A percentile compares a stretch with the other conserved stretches of the same genome.
Evolutionary conservation across 352 stramenopile species (phyloP).

Genomic region (Phytophthora pistaciae): DNA sequence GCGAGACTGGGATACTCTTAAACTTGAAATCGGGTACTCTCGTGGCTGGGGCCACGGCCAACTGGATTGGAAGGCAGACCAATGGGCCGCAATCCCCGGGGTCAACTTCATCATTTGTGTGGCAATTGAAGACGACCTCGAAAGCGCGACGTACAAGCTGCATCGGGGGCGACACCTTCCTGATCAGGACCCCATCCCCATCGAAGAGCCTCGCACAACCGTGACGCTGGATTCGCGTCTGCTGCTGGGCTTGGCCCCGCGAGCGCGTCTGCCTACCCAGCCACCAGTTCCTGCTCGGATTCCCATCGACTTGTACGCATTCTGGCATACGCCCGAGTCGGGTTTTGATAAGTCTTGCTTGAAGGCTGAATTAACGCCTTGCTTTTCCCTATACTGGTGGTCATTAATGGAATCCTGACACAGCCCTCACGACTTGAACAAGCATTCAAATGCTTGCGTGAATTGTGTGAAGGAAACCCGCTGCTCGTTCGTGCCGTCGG

Average conservation of each 20-base stretch:
- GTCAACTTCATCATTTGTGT: background rate
- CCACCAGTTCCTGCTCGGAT: background rate
- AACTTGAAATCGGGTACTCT: background rate
- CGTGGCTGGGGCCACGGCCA: background rate
- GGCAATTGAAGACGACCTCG: background rate
- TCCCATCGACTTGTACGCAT: background rate
- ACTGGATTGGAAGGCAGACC: background rate
- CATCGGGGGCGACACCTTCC: background rate
- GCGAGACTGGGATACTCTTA: background rate
- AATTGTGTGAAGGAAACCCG: constrained; percentile 44
- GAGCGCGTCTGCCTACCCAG: background rate
- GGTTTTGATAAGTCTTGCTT: background rate
- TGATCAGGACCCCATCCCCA: background rate
- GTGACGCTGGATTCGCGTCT: background rate
- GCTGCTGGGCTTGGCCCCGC: background rate
- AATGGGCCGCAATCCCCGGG: background rate
- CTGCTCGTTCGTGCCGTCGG: background rate
- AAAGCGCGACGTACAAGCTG: background rate
- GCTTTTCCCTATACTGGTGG: too few relatives aligned
- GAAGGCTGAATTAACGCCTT: too few relatives aligned
- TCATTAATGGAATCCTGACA: background rate
- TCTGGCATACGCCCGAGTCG: background rate
- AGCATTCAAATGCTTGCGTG: constrained; percentile 32
- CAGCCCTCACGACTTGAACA: constrained; percentile 36
- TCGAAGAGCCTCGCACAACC: background rate